phyloP scores from a whole-genome alignment of 768 basidiomycete genomes.

The Russula olivacea region DNA sequence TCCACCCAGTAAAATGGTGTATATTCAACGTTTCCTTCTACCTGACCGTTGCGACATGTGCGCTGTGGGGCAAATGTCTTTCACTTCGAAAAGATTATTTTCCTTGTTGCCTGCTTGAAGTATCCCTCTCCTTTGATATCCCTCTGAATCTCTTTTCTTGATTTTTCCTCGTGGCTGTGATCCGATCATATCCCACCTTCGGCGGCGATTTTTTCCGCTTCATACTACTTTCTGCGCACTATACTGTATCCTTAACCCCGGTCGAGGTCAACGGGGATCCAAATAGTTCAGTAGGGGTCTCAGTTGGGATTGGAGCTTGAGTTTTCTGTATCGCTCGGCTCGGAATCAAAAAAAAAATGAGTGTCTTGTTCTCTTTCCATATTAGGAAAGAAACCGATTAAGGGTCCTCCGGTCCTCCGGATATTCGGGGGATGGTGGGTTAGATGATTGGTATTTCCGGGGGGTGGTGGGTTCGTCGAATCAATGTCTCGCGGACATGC shows the following conservation, averaged over 20 bases:
- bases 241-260: background rate
- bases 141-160: background rate
- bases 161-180: background rate
- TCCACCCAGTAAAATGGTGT: background rate
- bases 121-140: background rate
- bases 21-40: constrained; percentile 2
- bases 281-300: background rate
- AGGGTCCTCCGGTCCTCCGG: background rate
- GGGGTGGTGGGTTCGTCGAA: too few species aligned
- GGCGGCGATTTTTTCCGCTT: background rate
- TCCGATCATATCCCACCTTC: constrained; percentile 23
- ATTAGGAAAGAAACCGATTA: background rate
- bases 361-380: background rate
- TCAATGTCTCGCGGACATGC: background rate
- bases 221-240: background rate
- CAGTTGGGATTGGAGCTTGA: background rate
- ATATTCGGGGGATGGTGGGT: too few species aligned
- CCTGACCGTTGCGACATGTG: background rate
- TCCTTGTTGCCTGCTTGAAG: background rate
- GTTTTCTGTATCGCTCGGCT: background rate
- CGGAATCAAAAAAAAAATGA: background rate
- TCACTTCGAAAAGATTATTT: background rate
- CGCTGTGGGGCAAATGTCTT: background rate
- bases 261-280: background rate
- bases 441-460: too few species aligned